A percentile compares a stretch with the other conserved stretches of the same genome.
Conservation (phyloP, 202 grass and related monocot genomes). For the Setaria viridis region DNA sequence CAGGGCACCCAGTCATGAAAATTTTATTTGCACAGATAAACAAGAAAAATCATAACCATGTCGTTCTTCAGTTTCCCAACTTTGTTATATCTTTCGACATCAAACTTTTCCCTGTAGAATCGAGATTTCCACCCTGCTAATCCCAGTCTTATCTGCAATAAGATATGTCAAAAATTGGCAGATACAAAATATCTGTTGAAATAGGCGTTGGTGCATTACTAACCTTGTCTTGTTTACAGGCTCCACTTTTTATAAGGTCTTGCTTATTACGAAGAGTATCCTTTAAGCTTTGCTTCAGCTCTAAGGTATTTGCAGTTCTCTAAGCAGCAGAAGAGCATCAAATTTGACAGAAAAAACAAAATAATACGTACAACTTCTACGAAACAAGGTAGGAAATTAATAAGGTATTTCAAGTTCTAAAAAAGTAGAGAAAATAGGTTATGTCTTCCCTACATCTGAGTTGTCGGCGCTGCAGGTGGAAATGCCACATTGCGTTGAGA, state of each 20-base stretch:
- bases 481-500: constrained; percentile 3
- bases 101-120: constrained; percentile 60
- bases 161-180: constrained; percentile 26
- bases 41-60: constrained; percentile 45
- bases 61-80: constrained; percentile 28
- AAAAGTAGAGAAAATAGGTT: neutral
- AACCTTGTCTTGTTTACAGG: constrained; percentile 49
- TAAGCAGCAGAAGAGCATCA: constrained; percentile 7
- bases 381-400: neutral
- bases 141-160: constrained; percentile 60
- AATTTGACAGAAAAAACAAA: neutral
- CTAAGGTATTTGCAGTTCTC: constrained; percentile 50
- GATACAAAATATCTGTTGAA: neutral
- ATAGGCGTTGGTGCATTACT: neutral
- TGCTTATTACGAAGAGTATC: constrained; percentile 51
- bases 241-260: constrained; percentile 50
- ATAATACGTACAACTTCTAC: neutral
- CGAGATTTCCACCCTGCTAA: constrained; percentile 57
- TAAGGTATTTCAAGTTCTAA: neutral
- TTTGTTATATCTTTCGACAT: constrained; percentile 30
- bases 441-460: constrained; percentile 46
- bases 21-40: constrained; percentile 11
- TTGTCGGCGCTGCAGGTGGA: constrained; percentile 19
- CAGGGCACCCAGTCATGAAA: neutral
- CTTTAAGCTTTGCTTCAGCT: constrained; percentile 47